These are phyloP conservation scores for Gastrodia elata DNA, from an alignment of 106 monocot species.

Conservation along the genomic window DNA sequence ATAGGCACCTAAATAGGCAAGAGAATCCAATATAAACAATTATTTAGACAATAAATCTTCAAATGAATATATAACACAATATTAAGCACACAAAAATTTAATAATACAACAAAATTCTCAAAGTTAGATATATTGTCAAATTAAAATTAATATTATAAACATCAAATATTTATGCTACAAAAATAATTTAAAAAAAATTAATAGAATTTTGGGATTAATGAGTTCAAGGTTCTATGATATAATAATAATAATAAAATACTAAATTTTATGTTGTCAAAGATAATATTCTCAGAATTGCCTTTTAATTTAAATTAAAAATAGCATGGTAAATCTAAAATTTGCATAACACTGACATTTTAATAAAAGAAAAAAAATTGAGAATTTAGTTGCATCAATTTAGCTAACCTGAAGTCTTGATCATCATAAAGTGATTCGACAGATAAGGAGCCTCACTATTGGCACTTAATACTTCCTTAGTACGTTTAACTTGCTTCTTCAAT, in stretches of 20 bases:
- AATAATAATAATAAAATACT: neutral
- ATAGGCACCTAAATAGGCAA: too few species aligned
- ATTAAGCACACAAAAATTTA: too few species aligned
- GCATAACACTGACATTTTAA: neutral
- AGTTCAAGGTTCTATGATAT: too few species aligned
- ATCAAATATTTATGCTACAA: too few species aligned
- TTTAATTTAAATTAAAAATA: neutral
- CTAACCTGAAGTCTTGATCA: conserved; percentile 89
- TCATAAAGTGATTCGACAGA: conserved; percentile 93
- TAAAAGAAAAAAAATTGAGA: neutral
- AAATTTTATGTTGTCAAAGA: neutral
- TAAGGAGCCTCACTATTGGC: conserved; percentile 83
- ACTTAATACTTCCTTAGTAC: conserved; percentile 98
- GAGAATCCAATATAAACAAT: too few species aligned
- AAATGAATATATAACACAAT: too few species aligned
- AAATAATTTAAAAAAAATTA: too few species aligned
- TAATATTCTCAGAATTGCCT: neutral
- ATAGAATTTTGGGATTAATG: too few species aligned
- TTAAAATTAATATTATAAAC: too few species aligned
- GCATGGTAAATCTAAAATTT: neutral
- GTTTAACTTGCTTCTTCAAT: conserved; percentile 97
- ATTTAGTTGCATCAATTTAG: neutral
- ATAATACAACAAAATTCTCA: too few species aligned
- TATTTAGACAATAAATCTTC: too few species aligned
- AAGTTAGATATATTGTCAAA: too few species aligned